A percentile compares a stretch with the other conserved stretches of the same genome.
phyloP scores from a whole-genome alignment of 768 basidiomycete species.

The Serendipita sp. region DNA sequence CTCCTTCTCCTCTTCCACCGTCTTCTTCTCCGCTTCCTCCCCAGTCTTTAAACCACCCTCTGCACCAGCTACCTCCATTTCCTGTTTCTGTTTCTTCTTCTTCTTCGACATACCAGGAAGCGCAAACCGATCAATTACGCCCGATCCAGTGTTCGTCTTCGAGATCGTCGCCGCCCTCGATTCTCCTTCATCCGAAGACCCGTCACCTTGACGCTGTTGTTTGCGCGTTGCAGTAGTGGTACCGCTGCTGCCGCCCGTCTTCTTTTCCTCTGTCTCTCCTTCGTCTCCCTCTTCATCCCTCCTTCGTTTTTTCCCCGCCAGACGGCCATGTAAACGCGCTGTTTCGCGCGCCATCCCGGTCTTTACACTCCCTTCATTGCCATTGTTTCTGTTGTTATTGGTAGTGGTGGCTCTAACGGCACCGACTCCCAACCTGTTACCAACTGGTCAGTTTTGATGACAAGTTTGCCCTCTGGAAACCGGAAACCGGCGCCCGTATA shows the following conservation, averaged over 20 bases:
- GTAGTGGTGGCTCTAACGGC: conserved; percentile 21
- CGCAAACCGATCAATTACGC: neutral
- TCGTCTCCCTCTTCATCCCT: neutral
- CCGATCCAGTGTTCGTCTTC: neutral
- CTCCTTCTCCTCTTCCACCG: no score
- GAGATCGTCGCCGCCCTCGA: neutral
- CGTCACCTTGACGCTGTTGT: no score
- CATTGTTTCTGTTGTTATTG: no score
- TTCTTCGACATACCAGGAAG: neutral
- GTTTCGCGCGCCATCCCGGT: conserved; percentile 38
- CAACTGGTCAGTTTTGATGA: neutral
- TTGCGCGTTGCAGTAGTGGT: no score
- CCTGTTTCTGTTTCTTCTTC: neutral
- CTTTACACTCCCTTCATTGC: conserved; percentile 12
- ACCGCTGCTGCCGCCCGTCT: no score
- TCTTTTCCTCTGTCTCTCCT: no score
- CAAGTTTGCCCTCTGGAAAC: conserved; percentile 1
- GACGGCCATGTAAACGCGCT: conserved; percentile 44
- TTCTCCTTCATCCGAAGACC: no score
- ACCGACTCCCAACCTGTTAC: conserved; percentile 57
- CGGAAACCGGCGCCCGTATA: neutral
- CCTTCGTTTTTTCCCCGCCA: conserved; percentile 32
- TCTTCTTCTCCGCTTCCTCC: no score
- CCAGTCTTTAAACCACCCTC: no score
- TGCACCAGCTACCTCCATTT: neutral